Evolutionary conservation across 139 green algal genomes (phyloP).

Genomic region (Limnomonas spitsbergensis): DNA sequence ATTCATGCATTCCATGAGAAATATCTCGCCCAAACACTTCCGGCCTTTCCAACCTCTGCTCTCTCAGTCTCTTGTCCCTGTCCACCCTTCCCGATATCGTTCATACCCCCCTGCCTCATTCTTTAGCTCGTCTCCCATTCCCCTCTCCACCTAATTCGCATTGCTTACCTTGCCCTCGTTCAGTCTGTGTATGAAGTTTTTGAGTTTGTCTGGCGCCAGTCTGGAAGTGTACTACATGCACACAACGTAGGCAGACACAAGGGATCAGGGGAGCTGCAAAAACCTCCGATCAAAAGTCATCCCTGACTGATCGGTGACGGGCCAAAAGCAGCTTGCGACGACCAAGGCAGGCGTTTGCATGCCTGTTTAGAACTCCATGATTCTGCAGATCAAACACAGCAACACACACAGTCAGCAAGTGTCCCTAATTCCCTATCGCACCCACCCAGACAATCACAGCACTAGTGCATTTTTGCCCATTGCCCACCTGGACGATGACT

Average conservation of each 20-base stretch:
- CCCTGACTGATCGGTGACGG: too few relatives aligned
- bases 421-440: too few relatives aligned
- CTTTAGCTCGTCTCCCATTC: too few relatives aligned
- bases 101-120: too few relatives aligned
- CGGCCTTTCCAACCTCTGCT: too few relatives aligned
- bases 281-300: conserved; percentile 10
- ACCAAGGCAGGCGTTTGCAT: not conserved
- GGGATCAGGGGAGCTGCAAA: not conserved
- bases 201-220: conserved; percentile 78
- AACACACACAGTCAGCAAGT: not conserved
- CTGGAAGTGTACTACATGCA: conserved; percentile 68
- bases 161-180: conserved; percentile 42
- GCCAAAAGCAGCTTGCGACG: not conserved
- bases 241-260: conserved; percentile 11
- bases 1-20: too few relatives aligned
- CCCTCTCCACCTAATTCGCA: too few relatives aligned
- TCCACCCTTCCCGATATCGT: too few relatives aligned
- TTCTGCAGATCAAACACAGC: not conserved
- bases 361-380: not conserved
- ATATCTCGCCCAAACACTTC: too few relatives aligned
- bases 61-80: too few relatives aligned
- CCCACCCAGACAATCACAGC: too few relatives aligned
- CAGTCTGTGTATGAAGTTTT: conserved; percentile 57
- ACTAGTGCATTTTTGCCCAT: too few relatives aligned
- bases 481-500: conserved; percentile 73